phyloP scores from a whole-genome alignment of 768 basidiomycete genomes.

The Neoboletus magnificus region DNA sequence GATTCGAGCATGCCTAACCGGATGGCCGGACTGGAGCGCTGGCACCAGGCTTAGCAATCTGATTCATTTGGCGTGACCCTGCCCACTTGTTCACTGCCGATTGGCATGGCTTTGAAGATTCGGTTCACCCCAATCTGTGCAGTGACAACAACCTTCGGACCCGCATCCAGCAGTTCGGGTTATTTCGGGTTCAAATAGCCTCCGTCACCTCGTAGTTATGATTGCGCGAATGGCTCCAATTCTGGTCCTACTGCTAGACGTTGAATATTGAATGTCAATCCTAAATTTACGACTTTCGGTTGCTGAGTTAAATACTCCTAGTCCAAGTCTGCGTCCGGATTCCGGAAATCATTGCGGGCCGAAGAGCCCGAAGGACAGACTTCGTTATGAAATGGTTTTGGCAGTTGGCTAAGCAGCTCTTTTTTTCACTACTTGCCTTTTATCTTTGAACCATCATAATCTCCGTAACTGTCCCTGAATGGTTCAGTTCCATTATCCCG shows the following conservation, averaged over 20 bases:
- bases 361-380: background rate
- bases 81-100: constrained; percentile 4
- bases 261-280: background rate
- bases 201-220: background rate
- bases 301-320: background rate
- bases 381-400: too few relatives aligned
- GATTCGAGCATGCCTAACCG: too few relatives aligned
- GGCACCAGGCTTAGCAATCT: background rate
- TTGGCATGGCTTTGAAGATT: background rate
- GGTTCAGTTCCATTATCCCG: background rate
- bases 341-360: background rate
- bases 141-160: background rate
- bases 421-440: background rate
- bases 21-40: background rate
- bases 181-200: background rate
- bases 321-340: background rate
- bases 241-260: background rate
- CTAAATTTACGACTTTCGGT: constrained; percentile 1
- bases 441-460: background rate
- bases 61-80: background rate
- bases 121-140: constrained; percentile 1
- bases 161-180: background rate
- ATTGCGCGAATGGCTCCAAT: background rate
- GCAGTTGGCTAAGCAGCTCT: too few relatives aligned
- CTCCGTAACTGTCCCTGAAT: background rate